Percentiles rank a stretch among this genome's conserved stretches.
Evolutionary conservation across 2,329 filamentous ascomycete genomes (phyloP).

Genomic region (Ophioceras dolichostomum): DNA sequence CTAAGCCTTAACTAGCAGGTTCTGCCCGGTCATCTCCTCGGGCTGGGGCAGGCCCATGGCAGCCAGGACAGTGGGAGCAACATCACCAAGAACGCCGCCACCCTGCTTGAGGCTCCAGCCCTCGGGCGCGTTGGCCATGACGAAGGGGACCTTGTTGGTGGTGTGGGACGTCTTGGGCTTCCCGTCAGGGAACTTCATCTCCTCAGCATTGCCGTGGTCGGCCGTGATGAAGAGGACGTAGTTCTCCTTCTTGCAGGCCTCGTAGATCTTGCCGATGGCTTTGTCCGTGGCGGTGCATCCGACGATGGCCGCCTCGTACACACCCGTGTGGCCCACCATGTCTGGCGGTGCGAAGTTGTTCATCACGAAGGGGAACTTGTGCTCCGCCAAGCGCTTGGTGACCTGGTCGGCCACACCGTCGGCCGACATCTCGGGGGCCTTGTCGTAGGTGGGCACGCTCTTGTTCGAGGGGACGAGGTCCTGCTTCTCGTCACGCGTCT

Average conservation of each 20-base stretch:
- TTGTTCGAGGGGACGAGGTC: conserved; percentile 80
- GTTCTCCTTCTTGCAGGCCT: conserved; percentile 83
- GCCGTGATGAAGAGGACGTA: conserved; percentile 93
- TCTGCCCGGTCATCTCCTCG: conserved; percentile 81
- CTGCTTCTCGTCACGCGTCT: conserved; percentile 74
- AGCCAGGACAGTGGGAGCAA: conserved; percentile 85
- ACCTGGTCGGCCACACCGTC: conserved; percentile 83
- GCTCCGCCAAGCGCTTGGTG: conserved; percentile 71
- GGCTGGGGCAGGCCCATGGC: conserved; percentile 87
- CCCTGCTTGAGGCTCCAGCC: conserved; percentile 78
- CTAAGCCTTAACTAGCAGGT: conserved; percentile 65
- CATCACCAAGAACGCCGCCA: conserved; percentile 87
- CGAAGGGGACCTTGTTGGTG: conserved; percentile 92
- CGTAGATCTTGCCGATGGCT: conserved; percentile 85
- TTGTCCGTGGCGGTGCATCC: conserved; percentile 80
- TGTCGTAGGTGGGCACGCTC: conserved; percentile 84
- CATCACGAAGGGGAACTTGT: conserved; percentile 94
- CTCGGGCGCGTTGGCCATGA: conserved; percentile 93
- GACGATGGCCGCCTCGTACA: conserved; percentile 86
- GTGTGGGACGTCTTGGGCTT: conserved; percentile 98
- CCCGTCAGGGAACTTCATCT: conserved; percentile 94
- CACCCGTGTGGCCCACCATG: conserved; percentile 98
- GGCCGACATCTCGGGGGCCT: conserved; percentile 92
- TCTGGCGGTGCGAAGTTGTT: conserved; percentile 99
- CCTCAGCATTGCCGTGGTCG: conserved; percentile 96